Base-by-base conservation (phyloP, 2,329 filamentous ascomycete species). In the Rhexocercosporidium sp. region DNA sequence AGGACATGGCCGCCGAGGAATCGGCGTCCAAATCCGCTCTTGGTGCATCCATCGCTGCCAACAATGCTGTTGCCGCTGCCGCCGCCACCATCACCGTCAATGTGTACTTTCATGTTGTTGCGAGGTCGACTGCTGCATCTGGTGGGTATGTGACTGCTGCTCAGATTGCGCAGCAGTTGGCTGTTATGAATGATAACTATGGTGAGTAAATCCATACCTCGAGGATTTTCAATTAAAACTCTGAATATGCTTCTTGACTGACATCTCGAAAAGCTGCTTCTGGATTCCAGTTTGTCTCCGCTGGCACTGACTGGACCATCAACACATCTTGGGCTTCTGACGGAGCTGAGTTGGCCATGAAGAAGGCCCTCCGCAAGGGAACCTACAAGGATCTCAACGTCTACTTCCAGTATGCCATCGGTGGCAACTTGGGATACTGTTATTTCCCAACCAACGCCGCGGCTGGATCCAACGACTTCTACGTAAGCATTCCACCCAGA, bases 361-460 rank as follows among this genome's bases (percentile, higher is more conserved):
- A 83, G 78, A 73, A 73, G 25, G 71, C 79, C 31, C 79, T 84
- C 53, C 81, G 82, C 73, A 78, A 81, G 75, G 79, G 77, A 57
- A 70, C 71, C 65, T 77, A 77, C 68, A 71, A 73, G 60, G 72
- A 71, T 29, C 69, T 78, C 39, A 78, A 78, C 51, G 54, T 78
- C 14, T 78, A 78, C 69, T 77, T 77, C 70, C 67, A 74, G 59
- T 71, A 73, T 57, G 20, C 37, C 9, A 57, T 67, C 37, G 47
- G 47, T 16, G 65, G 65, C 11, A 60, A 49, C 37, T 25, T 60
- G 27, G 60, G 65, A 47, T 49, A 67, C 62, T 69, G 68, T 25
- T 67, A 67, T 31, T 69, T 62, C 53, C 68, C 68, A 20, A 63
- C 62, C 29, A 49, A 31, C 5, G 65, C 59, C 3, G 49, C 57